phyloP scores from a whole-genome alignment of 2,329 filamentous ascomycete genomes.

The Aspergillus felis region DNA sequence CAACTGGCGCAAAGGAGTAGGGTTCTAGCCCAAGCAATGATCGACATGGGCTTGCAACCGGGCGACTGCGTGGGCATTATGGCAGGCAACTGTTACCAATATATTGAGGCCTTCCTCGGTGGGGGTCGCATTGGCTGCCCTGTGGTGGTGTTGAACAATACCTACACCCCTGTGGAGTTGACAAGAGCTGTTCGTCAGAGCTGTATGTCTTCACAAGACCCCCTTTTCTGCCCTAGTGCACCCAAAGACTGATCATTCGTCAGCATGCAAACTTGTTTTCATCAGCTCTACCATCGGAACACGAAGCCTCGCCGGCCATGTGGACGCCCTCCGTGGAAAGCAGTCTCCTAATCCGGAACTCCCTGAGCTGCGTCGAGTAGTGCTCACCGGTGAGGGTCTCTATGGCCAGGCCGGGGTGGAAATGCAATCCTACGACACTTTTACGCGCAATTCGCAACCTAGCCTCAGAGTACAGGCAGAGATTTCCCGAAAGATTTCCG shows the following conservation, averaged over 20 bases:
- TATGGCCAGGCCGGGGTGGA: not conserved
- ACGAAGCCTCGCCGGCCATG: constrained; percentile 16
- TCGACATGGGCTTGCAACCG: constrained; percentile 60
- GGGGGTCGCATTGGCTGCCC: constrained; percentile 30
- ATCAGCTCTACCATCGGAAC: constrained; percentile 18
- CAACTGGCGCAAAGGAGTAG: constrained; percentile 16
- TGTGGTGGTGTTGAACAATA: constrained; percentile 32
- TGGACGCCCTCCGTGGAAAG: constrained; percentile 10
- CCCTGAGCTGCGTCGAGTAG: constrained; percentile 12
- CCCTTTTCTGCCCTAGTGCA: not conserved
- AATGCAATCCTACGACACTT: constrained; percentile 12
- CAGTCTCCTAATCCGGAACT: not conserved
- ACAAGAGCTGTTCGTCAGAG: constrained; percentile 15
- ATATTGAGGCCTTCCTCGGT: constrained; percentile 56
- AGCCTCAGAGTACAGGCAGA: not conserved
- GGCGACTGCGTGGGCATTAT: constrained; percentile 69
- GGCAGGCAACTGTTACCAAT: constrained; percentile 54
- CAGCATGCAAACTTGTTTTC: constrained; percentile 25
- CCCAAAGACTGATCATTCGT: not conserved
- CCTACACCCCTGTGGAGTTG: constrained; percentile 24
- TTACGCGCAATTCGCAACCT: not conserved
- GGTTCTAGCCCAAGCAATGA: constrained; percentile 52
- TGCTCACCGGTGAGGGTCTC: constrained; percentile 3
- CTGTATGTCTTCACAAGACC: constrained; percentile 12
- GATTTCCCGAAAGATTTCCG: constrained; percentile 43